Base-by-base conservation (phyloP, 768 basidiomycete species). In the Podaxis sp. region DNA sequence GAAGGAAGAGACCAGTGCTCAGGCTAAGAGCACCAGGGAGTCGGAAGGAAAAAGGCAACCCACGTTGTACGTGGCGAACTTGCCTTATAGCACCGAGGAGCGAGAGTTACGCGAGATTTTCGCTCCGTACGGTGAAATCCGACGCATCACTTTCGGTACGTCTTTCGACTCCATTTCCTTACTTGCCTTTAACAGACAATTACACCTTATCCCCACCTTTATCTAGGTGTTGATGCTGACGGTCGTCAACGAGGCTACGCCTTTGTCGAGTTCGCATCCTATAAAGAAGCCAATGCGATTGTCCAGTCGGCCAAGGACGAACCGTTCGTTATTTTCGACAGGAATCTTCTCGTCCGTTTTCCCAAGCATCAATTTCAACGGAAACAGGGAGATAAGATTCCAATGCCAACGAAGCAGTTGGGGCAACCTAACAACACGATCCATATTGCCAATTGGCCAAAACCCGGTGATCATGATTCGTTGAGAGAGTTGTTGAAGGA, bases 11-110 rank as follows among this genome's bases (percentile, higher is more conserved):
- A 48, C 21, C 47, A 32, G 7, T 32, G 7, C 32, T 32, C 32
- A 9, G 7, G 32, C 32, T 9, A 4, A 36, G 47, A 27, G 44
- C 6, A 3, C 50, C 10, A 36, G 18, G 28, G n/a, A 28, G 7
- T 4, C 5, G 21, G 21, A 28, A 5, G 32, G 32, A n/a, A 16
- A 10, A 10, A 36, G 28, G 5, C n/a, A 69, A n/a, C 70, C 70
- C 9, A 73, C 72, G 2, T 65, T 86, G 53, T 85, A 71, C 47
- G 64, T 84, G 35, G 80, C 76, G 7, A 86, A 86, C 63, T n/a
- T 86, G n/a, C 82, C 84, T 52, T 89, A 72, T 68, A 71, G 65
- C 16, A 65, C 71, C 40, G 76, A 74, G 1, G 78, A 76, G 62
- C 69, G 68, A 21, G 74, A 83, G 48, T 51, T 86, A 10, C 59